A percentile compares a stretch with the other conserved stretches of the same genome.
These are phyloP conservation scores for Isoetes taiwanensis DNA, from an alignment of 75 land plant genomes.

Conservation along the genomic window DNA sequence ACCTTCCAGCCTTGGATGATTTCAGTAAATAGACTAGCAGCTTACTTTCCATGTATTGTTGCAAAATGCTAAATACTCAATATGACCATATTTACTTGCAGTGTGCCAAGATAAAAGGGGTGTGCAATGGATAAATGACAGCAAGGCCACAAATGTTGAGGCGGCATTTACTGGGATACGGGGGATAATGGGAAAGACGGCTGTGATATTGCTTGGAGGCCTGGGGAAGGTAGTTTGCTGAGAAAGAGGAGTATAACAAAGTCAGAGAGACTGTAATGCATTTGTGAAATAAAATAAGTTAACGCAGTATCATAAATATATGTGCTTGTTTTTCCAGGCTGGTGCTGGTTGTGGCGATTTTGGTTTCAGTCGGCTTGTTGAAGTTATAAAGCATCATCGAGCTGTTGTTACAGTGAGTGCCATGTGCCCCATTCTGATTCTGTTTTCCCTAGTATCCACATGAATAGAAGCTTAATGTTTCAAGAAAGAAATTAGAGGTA, in stretches of 20 bases:
- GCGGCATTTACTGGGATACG: conserved; percentile 41
- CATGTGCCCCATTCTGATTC: no score
- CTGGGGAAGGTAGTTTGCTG: conserved; percentile 39
- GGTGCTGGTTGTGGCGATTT: conserved; percentile 16
- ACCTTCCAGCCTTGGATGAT: no score
- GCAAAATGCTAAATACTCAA: no score
- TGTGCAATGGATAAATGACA: conserved; percentile 51
- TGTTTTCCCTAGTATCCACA: neutral
- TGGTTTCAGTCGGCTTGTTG: conserved; percentile 36
- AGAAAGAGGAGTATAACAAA: neutral
- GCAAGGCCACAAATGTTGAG: conserved; percentile 69
- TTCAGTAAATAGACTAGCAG: no score
- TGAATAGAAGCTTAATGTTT: no score
- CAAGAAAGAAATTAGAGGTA: no score
- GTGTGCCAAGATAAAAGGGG: conserved; percentile 32
- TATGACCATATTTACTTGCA: no score
- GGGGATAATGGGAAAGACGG: conserved; percentile 28
- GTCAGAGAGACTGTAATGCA: neutral
- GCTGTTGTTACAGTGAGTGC: conserved; percentile 43
- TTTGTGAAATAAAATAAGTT: neutral
- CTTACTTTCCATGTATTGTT: no score
- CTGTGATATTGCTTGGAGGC: conserved; percentile 58
- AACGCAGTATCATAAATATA: neutral
- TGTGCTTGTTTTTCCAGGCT: conserved; percentile 12
- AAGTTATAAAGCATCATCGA: conserved; percentile 32